These are phyloP conservation scores for Trametes cingulata DNA, from an alignment of 768 basidiomycete species.

Conservation along the genomic window DNA sequence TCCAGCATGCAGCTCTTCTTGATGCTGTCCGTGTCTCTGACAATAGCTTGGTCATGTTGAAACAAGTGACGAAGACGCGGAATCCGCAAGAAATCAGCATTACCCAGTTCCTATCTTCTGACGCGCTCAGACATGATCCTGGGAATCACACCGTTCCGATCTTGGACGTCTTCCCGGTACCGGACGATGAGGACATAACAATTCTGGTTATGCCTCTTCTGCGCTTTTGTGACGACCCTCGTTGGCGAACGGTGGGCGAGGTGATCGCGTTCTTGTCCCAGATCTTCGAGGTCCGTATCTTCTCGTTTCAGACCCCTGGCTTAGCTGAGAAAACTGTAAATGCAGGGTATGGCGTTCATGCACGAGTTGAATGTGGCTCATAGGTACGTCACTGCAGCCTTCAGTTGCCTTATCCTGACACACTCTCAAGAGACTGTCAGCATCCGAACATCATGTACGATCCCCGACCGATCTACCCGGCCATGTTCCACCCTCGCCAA, in stretches of 20 bases:
- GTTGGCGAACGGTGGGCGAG: slow-evolving; percentile 35
- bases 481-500: slow-evolving; percentile 8
- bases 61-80: too few relatives aligned
- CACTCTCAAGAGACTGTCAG: slow-evolving; percentile 19
- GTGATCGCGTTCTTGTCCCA: slow-evolving; percentile 33
- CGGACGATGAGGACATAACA: slow-evolving; percentile 12
- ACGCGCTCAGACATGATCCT: slow-evolving; percentile 21
- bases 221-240: slow-evolving; percentile 21
- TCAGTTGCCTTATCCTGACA: neutral
- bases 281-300: slow-evolving; percentile 10
- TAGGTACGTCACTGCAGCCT: slow-evolving; percentile 12
- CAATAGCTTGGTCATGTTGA: too few relatives aligned
- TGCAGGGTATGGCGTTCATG: slow-evolving; percentile 37
- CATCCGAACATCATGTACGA: slow-evolving; percentile 21
- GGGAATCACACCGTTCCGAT: slow-evolving; percentile 36
- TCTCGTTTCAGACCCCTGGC: too few relatives aligned
- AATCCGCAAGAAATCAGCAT: slow-evolving; percentile 20
- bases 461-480: slow-evolving; percentile 7
- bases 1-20: too few relatives aligned
- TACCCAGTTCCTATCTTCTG: slow-evolving; percentile 21
- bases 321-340: slow-evolving; percentile 32
- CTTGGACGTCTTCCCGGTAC: slow-evolving; percentile 26
- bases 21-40: too few relatives aligned
- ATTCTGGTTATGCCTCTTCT: slow-evolving; percentile 36
- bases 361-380: slow-evolving; percentile 35